Conservation (phyloP, 2,329 filamentous ascomycete genomes). For the Trichophyton equinum region DNA sequence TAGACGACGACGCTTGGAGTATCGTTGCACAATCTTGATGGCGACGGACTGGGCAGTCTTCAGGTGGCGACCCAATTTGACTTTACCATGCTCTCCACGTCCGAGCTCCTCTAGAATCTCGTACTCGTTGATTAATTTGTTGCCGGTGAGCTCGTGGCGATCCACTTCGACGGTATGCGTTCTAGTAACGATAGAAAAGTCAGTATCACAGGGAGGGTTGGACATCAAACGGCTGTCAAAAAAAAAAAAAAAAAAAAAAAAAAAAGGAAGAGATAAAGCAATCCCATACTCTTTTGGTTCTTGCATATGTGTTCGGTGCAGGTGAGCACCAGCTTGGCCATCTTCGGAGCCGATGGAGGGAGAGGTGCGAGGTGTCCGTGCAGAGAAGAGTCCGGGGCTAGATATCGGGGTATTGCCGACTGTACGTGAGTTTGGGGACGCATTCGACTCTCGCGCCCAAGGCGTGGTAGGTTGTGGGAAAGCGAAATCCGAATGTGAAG, state of each 20-base stretch:
- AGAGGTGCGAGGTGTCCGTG: slow-evolving; percentile 22
- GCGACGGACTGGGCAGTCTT: slow-evolving; percentile 68
- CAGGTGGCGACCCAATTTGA: slow-evolving; percentile 80
- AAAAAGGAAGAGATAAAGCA: too few relatives aligned
- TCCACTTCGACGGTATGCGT: slow-evolving; percentile 88
- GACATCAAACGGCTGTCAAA: slow-evolving; percentile 1
- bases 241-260: slow-evolving; percentile 4
- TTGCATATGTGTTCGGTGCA: slow-evolving; percentile 60
- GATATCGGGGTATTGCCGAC: slow-evolving; percentile 37
- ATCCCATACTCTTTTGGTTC: slow-evolving; percentile 59
- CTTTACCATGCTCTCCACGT: slow-evolving; percentile 91
- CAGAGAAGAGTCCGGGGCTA: slow-evolving; percentile 35
- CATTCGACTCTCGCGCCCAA: slow-evolving; percentile 17
- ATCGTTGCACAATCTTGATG: slow-evolving; percentile 96
- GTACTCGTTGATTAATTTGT: slow-evolving; percentile 96
- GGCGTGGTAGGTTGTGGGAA: slow-evolving; percentile 18
- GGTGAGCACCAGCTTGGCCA: slow-evolving; percentile 40
- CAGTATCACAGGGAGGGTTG: neutral
- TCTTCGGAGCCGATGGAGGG: slow-evolving; percentile 27
- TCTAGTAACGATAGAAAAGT: slow-evolving; percentile 30
- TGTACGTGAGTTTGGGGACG: slow-evolving; percentile 22
- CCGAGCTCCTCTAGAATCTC: slow-evolving; percentile 94
- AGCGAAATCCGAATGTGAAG: slow-evolving; percentile 23
- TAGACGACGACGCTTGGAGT: slow-evolving; percentile 84
- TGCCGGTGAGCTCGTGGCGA: slow-evolving; percentile 73